Evolutionary conservation across 306 rosid genomes (phyloP).

Genomic region (Fagus crenata): DNA sequence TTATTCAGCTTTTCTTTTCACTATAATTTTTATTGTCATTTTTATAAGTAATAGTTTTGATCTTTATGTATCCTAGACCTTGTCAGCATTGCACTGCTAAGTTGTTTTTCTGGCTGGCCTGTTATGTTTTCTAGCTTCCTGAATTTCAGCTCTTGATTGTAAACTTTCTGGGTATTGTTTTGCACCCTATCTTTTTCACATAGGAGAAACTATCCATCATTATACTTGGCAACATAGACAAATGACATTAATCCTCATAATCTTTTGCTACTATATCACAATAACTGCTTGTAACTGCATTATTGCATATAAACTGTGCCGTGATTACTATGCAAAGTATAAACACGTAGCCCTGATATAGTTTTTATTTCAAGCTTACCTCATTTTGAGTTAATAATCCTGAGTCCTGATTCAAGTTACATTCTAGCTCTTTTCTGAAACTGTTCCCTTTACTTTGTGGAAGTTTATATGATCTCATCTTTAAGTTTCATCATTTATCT

Average conservation of each 20-base stretch:
- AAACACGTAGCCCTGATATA: too few relatives aligned
- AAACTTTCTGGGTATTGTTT: background rate
- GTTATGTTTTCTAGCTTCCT: background rate
- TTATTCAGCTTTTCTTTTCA: background rate
- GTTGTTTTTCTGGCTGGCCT: background rate
- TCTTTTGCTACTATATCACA: background rate
- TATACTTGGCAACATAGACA: background rate
- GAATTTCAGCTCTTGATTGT: background rate
- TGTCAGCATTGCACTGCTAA: background rate
- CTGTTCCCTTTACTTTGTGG: background rate
- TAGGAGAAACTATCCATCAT: background rate
- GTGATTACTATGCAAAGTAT: background rate
- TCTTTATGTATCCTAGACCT: background rate
- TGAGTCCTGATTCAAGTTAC: background rate
- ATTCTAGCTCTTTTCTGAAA: background rate
- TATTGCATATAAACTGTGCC: background rate
- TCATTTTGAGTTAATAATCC: background rate
- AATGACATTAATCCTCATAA: background rate
- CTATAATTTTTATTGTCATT: too few relatives aligned
- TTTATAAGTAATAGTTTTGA: too few relatives aligned
- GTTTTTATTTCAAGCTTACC: background rate
- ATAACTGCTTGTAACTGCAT: background rate
- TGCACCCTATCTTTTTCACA: background rate
- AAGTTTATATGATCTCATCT: slow-evolving; percentile 2
- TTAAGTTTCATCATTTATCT: background rate